Percentiles rank a stretch among this genome's conserved stretches.
These are phyloP conservation scores for Schizochytrium sp. DNA, from an alignment of 108 stramenopile genomes.

Conservation along the genomic window DNA sequence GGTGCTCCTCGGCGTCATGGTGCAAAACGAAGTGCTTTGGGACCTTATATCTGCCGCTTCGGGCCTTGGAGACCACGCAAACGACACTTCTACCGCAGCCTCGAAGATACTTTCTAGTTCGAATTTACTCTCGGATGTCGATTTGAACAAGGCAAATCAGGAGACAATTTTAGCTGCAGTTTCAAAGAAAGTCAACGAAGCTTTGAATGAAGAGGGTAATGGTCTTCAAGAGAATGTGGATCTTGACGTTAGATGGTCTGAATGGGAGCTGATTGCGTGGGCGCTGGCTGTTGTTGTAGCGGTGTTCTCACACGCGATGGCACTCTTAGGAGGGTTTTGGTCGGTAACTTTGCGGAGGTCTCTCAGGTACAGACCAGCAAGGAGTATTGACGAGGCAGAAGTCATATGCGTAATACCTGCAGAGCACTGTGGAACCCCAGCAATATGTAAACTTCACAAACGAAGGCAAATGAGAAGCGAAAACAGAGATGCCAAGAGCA, in stretches of 20 bases:
- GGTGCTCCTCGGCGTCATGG: conserved; percentile 27
- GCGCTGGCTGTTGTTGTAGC: neutral
- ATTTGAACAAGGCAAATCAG: too few species aligned
- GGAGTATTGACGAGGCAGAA: neutral
- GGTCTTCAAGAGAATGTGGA: neutral
- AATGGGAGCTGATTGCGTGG: conserved; percentile 41
- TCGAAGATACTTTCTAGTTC: too few species aligned
- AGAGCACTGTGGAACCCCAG: neutral
- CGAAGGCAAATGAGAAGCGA: neutral
- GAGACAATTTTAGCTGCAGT: too few species aligned
- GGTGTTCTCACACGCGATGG: conserved; percentile 14
- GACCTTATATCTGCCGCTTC: neutral
- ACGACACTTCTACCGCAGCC: too few species aligned
- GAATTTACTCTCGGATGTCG: too few species aligned
- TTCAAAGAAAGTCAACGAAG: neutral
- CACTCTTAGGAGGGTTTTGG: neutral
- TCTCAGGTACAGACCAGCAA: neutral
- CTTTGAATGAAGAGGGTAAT: neutral
- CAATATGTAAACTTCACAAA: conserved; percentile 17
- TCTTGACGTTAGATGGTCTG: neutral
- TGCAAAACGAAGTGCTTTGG: conserved; percentile 33
- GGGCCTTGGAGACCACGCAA: neutral
- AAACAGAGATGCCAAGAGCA: neutral
- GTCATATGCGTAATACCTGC: neutral
- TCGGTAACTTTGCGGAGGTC: neutral